phyloP scores from a whole-genome alignment of 306 rosid genomes.

The Cercis canadensis region DNA sequence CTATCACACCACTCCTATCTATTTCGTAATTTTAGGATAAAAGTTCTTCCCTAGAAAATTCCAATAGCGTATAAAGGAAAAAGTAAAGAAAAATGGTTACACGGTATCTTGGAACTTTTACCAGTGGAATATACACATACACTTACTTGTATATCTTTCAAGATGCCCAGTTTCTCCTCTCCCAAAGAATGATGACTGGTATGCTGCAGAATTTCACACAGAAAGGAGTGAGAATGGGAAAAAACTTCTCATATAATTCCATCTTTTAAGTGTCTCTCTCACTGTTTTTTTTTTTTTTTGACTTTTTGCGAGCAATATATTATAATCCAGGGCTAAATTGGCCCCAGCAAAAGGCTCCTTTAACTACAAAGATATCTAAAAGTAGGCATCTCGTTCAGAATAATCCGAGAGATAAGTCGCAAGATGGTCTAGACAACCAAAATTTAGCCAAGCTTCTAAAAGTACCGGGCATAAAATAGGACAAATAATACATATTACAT shows the following conservation, averaged over 20 bases:
- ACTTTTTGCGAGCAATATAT: conserved; percentile 18
- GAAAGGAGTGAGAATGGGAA: conserved; percentile 30
- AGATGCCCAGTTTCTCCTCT: conserved; percentile 27
- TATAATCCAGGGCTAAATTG: conserved; percentile 9
- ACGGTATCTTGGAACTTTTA: too few species aligned
- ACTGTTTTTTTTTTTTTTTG: not conserved
- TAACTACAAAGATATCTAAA: not conserved
- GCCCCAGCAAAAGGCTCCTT: not conserved
- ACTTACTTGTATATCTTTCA: conserved; percentile 30
- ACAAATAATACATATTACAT: conserved; percentile 3
- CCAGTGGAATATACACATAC: conserved; percentile 8
- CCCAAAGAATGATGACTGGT: conserved; percentile 26
- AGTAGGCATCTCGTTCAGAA: too few species aligned
- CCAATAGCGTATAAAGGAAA: too few species aligned
- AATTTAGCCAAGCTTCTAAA: conserved; percentile 6
- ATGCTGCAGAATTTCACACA: conserved; percentile 44
- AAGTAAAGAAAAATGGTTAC: too few species aligned
- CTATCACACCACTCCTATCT: too few species aligned
- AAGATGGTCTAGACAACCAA: conserved; percentile 4
- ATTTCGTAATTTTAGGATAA: too few species aligned
- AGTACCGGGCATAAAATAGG: conserved; percentile 9
- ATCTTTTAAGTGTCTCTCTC: not conserved
- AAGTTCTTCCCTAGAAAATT: too few species aligned
- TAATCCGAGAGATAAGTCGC: not conserved
- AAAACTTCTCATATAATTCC: conserved; percentile 2